A percentile compares a stretch with the other conserved stretches of the same genome.
These are phyloP conservation scores for Triticum urartu DNA, from an alignment of 176 grass and related monocot species.

Conservation along the genomic window DNA sequence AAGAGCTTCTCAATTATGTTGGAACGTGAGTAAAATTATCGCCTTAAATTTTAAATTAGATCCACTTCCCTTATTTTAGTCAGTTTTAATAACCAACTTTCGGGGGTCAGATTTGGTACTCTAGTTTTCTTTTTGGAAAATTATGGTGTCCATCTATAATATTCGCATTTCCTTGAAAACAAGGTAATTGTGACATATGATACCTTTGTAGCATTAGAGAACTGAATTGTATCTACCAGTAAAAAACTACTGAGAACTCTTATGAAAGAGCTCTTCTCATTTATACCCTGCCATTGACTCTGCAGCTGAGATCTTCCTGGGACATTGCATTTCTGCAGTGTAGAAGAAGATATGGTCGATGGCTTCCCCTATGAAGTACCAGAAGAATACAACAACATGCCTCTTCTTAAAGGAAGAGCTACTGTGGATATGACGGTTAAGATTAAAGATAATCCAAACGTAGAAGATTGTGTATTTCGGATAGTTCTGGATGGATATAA, in stretches of 20 bases:
- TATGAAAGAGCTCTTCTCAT: conserved; percentile 72
- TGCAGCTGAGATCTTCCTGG: conserved; percentile 99
- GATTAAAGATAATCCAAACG: conserved; percentile 89
- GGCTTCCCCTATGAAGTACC: conserved; percentile 90
- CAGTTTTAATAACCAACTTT: conserved; percentile 9
- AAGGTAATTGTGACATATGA: conserved; percentile 4
- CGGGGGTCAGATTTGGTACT: neutral
- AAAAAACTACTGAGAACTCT: conserved; percentile 46
- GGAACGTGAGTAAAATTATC: conserved; percentile 63
- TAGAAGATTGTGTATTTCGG: conserved; percentile 84
- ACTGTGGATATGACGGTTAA: conserved; percentile 98
- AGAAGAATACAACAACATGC: conserved; percentile 86
- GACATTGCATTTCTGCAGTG: conserved; percentile 98
- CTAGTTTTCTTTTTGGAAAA: conserved; percentile 20
- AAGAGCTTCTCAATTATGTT: conserved; percentile 95
- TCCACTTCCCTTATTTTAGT: neutral
- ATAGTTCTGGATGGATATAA: conserved; percentile 98
- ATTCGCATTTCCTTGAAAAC: neutral
- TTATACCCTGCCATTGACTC: conserved; percentile 89
- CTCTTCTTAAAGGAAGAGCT: conserved; percentile 94
- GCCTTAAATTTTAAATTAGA: conserved; percentile 19
- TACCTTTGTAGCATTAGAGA: conserved; percentile 17
- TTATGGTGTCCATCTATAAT: neutral
- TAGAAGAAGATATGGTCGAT: conserved; percentile 99
- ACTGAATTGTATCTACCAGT: conserved; percentile 26